A percentile compares a stretch with the other conserved stretches of the same genome.
Evolutionary conservation across 1,139 yeast genomes (phyloP).

Genomic region (Pichia sp.): DNA sequence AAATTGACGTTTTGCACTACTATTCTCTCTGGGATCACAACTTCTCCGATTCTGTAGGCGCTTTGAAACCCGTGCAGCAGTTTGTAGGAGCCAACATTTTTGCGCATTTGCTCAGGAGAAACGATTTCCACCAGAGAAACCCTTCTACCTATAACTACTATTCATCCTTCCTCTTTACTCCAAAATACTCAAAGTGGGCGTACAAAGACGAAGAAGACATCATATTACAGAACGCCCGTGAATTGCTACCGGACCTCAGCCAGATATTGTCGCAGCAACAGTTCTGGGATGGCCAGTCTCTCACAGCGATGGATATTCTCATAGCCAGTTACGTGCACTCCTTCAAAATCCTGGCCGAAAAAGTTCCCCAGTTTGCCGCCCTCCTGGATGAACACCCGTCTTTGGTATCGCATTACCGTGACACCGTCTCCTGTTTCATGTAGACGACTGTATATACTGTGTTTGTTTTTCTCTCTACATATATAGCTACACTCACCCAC

Average conservation of each 20-base stretch:
- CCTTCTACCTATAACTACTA: constrained; percentile 12
- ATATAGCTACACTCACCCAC: too few species aligned
- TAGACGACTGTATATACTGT: not conserved
- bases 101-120: constrained; percentile 19
- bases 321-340: not conserved
- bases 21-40: constrained; percentile 4
- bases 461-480: too few species aligned
- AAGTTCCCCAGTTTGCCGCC: not conserved
- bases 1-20: constrained; percentile 2
- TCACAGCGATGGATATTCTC: not conserved
- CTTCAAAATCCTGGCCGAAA: not conserved
- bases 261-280: constrained; percentile 3
- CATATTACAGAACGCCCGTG: constrained; percentile 14
- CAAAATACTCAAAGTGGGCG: constrained; percentile 1
- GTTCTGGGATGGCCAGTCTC: not conserved
- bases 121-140: constrained; percentile 19
- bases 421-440: not conserved
- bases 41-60: not conserved
- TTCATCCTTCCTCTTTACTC: constrained; percentile 1
- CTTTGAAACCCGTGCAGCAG: not conserved
- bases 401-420: not conserved
- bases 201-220: constrained; percentile 10
- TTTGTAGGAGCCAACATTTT: constrained; percentile 4
- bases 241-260: constrained; percentile 12
- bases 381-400: not conserved